Percentiles rank a stretch among this genome's conserved stretches.
Evolutionary conservation across 805 yeast genomes (phyloP).

Genomic region (Metschnikowia matae): DNA sequence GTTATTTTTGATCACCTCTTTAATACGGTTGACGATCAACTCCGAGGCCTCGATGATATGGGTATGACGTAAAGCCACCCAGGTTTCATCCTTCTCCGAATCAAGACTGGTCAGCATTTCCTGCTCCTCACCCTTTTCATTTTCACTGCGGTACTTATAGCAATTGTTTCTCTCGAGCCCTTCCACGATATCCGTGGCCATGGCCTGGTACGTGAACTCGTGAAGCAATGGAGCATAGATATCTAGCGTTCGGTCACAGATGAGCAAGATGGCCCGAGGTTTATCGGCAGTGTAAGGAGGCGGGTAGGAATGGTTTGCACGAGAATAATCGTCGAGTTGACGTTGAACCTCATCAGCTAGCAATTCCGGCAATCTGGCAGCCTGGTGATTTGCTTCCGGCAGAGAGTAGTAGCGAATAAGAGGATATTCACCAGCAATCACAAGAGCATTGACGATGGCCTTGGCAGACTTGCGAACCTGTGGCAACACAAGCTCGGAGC

Average conservation of each 20-base stretch:
- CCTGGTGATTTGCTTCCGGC: slow-evolving; percentile 46
- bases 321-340: slow-evolving; percentile 70
- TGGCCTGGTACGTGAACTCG: slow-evolving; percentile 87
- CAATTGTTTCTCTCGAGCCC: slow-evolving; percentile 38
- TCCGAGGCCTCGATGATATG: slow-evolving; percentile 77
- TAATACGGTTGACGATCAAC: slow-evolving; percentile 51
- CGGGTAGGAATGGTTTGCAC: slow-evolving; percentile 59
- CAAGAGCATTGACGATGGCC: slow-evolving; percentile 66
- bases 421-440: slow-evolving; percentile 84
- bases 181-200: slow-evolving; percentile 72
- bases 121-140: slow-evolving; percentile 41
- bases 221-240: slow-evolving; percentile 79
- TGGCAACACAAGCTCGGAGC: slow-evolving; percentile 55
- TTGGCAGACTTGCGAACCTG: slow-evolving; percentile 59
- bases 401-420: slow-evolving; percentile 68
- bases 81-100: slow-evolving; percentile 65
- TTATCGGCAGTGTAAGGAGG: slow-evolving; percentile 50
- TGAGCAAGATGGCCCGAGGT: slow-evolving; percentile 68
- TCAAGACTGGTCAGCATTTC: slow-evolving; percentile 39
- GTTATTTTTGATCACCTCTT: slow-evolving; percentile 64
- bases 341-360: slow-evolving; percentile 70
- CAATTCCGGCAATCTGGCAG: slow-evolving; percentile 59
- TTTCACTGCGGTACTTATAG: slow-evolving; percentile 53
- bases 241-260: slow-evolving; percentile 83
- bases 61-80: slow-evolving; percentile 66